These are phyloP conservation scores for Sphagnum tenellum DNA, from an alignment of 225 moss, liverwort and hornwort genomes.

Conservation along the genomic window DNA sequence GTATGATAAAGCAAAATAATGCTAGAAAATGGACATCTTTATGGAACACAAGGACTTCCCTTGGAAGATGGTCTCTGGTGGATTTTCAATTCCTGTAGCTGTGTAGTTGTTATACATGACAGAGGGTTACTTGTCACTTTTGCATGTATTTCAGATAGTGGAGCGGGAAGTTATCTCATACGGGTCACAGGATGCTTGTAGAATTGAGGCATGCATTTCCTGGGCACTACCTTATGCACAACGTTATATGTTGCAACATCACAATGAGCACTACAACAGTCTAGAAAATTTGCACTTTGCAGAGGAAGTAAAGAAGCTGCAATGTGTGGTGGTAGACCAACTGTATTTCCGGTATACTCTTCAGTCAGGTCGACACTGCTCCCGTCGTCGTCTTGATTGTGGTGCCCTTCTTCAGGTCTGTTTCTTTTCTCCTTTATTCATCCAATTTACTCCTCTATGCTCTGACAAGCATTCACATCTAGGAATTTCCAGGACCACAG, in stretches of 20 bases:
- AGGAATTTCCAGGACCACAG: too few relatives aligned
- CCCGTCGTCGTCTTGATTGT: conserved; percentile 38
- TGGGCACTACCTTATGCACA: conserved; percentile 84
- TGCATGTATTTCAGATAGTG: conserved; percentile 33
- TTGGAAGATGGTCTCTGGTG: too few relatives aligned
- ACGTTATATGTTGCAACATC: conserved; percentile 67
- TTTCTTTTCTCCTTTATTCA: background rate
- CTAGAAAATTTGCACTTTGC: conserved; percentile 29
- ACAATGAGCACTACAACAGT: conserved; percentile 37
- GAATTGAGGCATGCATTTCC: conserved; percentile 51
- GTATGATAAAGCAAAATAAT: too few relatives aligned
- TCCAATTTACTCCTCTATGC: too few relatives aligned
- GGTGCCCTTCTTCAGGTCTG: conserved; percentile 65
- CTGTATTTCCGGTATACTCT: conserved; percentile 62
- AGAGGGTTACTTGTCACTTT: background rate
- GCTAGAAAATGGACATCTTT: too few relatives aligned
- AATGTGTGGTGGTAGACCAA: conserved; percentile 55
- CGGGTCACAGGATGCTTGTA: conserved; percentile 53
- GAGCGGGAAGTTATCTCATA: conserved; percentile 67
- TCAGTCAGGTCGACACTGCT: conserved; percentile 39
- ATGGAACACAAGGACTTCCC: too few relatives aligned
- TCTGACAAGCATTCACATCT: too few relatives aligned
- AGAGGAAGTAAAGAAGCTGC: conserved; percentile 44
- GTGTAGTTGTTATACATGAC: too few relatives aligned
- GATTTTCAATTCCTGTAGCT: too few relatives aligned